These are phyloP conservation scores for Breynia disticha DNA, from an alignment of 441 rosid genomes.

Conservation along the genomic window DNA sequence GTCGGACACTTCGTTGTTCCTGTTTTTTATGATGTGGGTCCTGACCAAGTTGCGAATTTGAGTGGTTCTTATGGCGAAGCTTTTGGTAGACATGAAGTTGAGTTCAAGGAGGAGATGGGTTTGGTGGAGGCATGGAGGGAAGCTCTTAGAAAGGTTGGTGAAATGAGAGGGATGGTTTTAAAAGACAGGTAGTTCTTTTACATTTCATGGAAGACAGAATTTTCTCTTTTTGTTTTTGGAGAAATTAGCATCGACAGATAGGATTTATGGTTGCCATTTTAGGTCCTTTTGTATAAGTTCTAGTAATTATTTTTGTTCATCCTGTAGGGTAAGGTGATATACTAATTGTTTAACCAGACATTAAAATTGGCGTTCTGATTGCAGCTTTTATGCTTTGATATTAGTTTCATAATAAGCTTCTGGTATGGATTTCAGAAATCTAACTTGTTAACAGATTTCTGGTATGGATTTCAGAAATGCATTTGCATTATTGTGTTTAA, in stretches of 20 bases:
- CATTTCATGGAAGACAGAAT: neutral
- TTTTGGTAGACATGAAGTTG: neutral
- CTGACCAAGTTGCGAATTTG: slow-evolving; percentile 18
- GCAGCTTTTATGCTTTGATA: no score
- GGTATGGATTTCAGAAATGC: neutral
- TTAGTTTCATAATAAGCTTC: no score
- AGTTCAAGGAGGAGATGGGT: neutral
- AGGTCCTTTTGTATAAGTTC: no score
- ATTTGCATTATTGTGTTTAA: no score
- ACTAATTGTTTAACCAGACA: no score
- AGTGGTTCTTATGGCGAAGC: slow-evolving; percentile 13
- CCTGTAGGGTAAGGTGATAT: no score
- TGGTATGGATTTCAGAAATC: neutral
- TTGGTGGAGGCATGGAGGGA: slow-evolving; percentile 21
- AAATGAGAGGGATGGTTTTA: slow-evolving; percentile 20
- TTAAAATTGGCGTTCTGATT: no score
- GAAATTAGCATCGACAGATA: no score
- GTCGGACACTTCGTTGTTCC: slow-evolving; percentile 16
- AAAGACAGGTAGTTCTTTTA: neutral
- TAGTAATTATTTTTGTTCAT: no score
- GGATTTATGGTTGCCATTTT: no score
- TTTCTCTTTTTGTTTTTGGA: neutral
- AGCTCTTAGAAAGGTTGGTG: slow-evolving; percentile 22
- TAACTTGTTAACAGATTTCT: neutral
- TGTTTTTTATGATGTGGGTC: slow-evolving; percentile 25